Base-by-base conservation (phyloP, 352 stramenopile genomes). In the Pythium oligandrum region DNA sequence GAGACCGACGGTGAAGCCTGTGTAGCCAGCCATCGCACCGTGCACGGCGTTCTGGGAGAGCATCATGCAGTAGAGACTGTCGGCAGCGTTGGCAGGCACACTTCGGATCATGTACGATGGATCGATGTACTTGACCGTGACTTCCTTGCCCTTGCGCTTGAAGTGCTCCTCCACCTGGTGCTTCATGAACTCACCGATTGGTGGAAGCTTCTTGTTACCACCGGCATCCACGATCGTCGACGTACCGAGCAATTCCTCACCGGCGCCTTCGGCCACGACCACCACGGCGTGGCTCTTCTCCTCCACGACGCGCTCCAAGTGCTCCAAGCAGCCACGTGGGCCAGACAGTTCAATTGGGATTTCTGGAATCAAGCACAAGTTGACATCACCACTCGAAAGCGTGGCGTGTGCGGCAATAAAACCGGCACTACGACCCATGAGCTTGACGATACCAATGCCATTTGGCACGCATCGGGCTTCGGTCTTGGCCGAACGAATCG, bases 21-120 rank as follows among this genome's bases (percentile, higher is more conserved):
- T 99, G 75, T 96, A 99, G 34, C 97, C 97, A 10, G 96, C 96
- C 96, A 99, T 99, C 42, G 94, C 88, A 46, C 96, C 97, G 65
- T 99, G 97, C 45, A 99, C 97, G 26, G 96, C 96, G 73, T 98
- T 99, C 75, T 99, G 96, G 34, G 88, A 93, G 12, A 99, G 82
- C 66, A 98, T 87, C 92, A 98, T 97, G 72, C 96, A 99, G 71
- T 98, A 98, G 45, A 98, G 67, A 59, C 71, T 89, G 63, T 99
- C 96, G 40, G 87, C 87, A 30, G 91, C 85, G 65, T 98, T 98
- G 34, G 96, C 92, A 31, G 95, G 83, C 57, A 98, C 90, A 54
- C 71, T 86, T 51, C 86, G 91, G 65, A 99, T 97, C 88, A 98
- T 98, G 75, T 99, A 99, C 43, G 90, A 98, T 53, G 96, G 96